Conservation (phyloP, 2,329 filamentous ascomycete genomes). For the Fusarium duplospermum region DNA sequence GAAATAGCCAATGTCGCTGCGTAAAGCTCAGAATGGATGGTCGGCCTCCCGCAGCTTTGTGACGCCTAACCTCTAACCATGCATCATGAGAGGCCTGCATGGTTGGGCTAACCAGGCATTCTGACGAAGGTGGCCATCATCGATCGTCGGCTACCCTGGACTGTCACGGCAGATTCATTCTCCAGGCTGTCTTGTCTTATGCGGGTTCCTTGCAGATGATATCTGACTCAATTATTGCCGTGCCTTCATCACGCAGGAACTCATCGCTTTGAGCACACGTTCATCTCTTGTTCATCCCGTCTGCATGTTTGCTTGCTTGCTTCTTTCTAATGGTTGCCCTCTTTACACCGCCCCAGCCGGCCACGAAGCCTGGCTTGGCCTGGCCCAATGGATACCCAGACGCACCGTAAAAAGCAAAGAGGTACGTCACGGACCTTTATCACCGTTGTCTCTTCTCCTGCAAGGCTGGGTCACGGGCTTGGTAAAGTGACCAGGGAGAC, state of each 20-base stretch:
- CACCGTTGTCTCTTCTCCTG: neutral
- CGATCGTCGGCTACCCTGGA: neutral
- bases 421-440: neutral
- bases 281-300: neutral
- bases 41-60: conserved; percentile 32
- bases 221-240: neutral
- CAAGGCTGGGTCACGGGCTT: neutral
- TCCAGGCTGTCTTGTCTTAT: neutral
- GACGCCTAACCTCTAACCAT: conserved; percentile 12
- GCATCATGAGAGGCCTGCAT: neutral
- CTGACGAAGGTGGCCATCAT: neutral
- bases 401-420: neutral
- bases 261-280: neutral
- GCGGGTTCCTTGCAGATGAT: neutral
- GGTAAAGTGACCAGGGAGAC: neutral
- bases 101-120: conserved; percentile 14
- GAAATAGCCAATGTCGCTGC: neutral
- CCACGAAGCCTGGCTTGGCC: neutral
- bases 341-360: neutral
- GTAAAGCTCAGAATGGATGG: conserved; percentile 31
- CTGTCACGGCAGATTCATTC: neutral
- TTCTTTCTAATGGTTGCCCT: neutral
- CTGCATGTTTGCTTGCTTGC: conserved; percentile 4
- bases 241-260: neutral
- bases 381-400: neutral